Base-by-base conservation (phyloP, 2,329 filamentous ascomycete species). In the Berkeleyomyces rouxiae region DNA sequence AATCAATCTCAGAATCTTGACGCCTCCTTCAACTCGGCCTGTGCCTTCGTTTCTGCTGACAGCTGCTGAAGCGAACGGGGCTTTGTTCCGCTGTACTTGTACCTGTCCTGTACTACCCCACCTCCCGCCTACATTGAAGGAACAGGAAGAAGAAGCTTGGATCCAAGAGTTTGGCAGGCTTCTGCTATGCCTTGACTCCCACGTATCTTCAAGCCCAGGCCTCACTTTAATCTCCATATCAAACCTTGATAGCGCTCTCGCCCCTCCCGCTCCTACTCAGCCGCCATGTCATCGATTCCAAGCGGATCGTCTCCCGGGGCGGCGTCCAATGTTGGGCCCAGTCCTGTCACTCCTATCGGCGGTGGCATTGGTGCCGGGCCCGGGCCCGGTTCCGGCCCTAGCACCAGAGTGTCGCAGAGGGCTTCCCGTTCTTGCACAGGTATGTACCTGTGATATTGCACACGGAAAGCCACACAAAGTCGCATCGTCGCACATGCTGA, bases 391-490 rank as follows among this genome's bases (percentile, higher is more conserved):
- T 59, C 53, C 31, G 11, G 43, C 36, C 53, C 49, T 4, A 58
- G 44, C 4, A 57, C 63, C 37, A 43, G 63, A 31, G 59, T 64
- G n/a, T 64, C 63, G 16, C 63, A 64, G 47, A 42, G 63, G 40
- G 63, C 63, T 11, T 64, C 63, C 10, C 53, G 63, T 7, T 64
- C 63, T 6, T 64, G 63, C 31, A 64, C 63, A 40, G 63, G 63
- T 64, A 47, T 6, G 7, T 49, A 33, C 10, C 23, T 40, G n/a
- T 7, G 42, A 43, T 51, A 13, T 39, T 42, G 46, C 36, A 53
- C 60, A 57, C 39, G 39, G 49, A 31, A 23, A 43, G 11, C 59
- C n/a, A 61, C 13, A 23, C 31, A 11, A 13, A 44, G 3, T 47
- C 37, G 23, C 6, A 40, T 16, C 33, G 10, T n/a, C 57, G 13